Evolutionary conservation across 2,329 filamentous ascomycete genomes (phyloP), one percentile per base, ranked within the genome.

Genomic region (Aspergillus aculeatus): DNA sequence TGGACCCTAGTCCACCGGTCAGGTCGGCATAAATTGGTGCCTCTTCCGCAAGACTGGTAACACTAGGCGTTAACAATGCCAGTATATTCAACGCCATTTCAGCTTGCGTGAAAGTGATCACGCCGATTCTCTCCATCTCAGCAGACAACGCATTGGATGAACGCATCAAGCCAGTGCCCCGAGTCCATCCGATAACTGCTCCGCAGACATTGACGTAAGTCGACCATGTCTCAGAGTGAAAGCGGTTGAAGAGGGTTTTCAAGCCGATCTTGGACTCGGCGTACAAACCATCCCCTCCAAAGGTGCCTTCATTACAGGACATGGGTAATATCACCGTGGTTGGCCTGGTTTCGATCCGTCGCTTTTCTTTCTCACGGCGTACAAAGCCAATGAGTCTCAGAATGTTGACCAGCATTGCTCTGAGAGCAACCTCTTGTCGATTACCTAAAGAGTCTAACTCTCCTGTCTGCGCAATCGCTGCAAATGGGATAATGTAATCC

Each of bases 161-260:
- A 1, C 63, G 68, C 79, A 81, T 82, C 4, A 81, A 63, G 1
- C 74, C 72, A 1, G 79, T 81, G 2, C 77, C 77, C 38, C 78
- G 69, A 6, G 78, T 81, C 78, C 79, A 81, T 10, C 79, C 79
- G 51, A 81, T 81, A 10, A 76, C 66, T 3, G 72, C 75, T 10
- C 78, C 78, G 54, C 75, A 78, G 4, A 81, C 62, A 1, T 71
- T 71, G 12, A 81, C 41, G 51, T 78, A 78, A 0, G 35, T 59
- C 3, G 62, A 65, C 65, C 65, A 66, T n/a, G 44, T 60, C 11
- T 66, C 65, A 1, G 65, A 66, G 19, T 58, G 49, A 11, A 66
- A 65, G 2, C 65, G 60, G 14, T 65, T 66, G 50, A 66, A 59
- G 3, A 66, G 32, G 2, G 60, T 50, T 23, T 61, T 74, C 65